A percentile compares a stretch with the other conserved stretches of the same genome.
These are phyloP conservation scores for Plenodomus biglobosus DNA, from an alignment of 2,329 filamentous ascomycete species.

Conservation along the genomic window DNA sequence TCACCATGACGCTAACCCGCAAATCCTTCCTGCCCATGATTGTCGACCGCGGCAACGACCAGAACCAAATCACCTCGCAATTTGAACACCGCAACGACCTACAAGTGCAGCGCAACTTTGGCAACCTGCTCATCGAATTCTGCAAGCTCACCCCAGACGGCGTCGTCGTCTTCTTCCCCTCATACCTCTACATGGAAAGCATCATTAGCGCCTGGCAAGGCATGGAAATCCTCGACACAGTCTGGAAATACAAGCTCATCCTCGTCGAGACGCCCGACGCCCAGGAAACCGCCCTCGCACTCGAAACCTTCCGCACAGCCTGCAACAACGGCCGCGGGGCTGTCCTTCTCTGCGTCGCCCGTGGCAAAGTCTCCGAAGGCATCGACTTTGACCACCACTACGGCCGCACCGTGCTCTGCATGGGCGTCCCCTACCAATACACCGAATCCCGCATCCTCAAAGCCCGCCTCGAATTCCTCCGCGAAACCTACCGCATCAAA, in stretches of 20 bases:
- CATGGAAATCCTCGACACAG: constrained; percentile 95
- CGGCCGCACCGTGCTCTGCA: constrained; percentile 90
- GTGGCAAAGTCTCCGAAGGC: constrained; percentile 95
- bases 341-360: constrained; percentile 88
- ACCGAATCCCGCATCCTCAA: constrained; percentile 97
- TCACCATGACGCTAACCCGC: constrained; percentile 91
- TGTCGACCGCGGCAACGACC: constrained; percentile 91
- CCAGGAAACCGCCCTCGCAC: constrained; percentile 90
- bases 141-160: constrained; percentile 94
- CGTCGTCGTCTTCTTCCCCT: constrained; percentile 98
- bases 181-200: constrained; percentile 98
- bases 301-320: constrained; percentile 95
- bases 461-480: constrained; percentile 90
- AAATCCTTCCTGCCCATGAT: constrained; percentile 98
- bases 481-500: constrained; percentile 93
- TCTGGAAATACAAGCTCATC: constrained; percentile 99
- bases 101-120: constrained; percentile 95
- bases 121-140: constrained; percentile 89
- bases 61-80: constrained; percentile 86
- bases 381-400: constrained; percentile 99
- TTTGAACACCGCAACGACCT: constrained; percentile 96
- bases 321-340: constrained; percentile 97
- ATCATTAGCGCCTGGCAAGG: constrained; percentile 99
- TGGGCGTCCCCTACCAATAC: constrained; percentile 97
- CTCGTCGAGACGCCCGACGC: constrained; percentile 96